These are phyloP conservation scores for Alternaria viburni DNA, from an alignment of 2,329 filamentous ascomycete species.

Conservation along the genomic window DNA sequence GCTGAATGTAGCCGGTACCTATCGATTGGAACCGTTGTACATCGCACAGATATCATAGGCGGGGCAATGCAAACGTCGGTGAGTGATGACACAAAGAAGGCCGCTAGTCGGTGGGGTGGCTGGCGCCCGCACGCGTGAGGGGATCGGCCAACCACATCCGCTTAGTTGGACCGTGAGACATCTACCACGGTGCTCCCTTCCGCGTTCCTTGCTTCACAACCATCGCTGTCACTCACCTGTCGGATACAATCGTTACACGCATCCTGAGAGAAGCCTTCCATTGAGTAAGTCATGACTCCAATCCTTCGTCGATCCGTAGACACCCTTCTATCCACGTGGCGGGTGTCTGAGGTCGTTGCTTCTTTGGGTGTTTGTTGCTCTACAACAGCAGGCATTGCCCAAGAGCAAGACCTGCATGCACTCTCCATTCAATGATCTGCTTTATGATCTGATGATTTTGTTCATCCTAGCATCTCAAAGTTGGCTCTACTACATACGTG, in stretches of 20 bases:
- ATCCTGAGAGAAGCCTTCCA: not conserved
- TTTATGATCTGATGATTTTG: not conserved
- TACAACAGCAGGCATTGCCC: not conserved
- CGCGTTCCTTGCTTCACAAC: not conserved
- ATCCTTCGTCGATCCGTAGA: not conserved
- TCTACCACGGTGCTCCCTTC: conserved; percentile 9
- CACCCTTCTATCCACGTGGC: not conserved
- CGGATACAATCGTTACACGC: not conserved
- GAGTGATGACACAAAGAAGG: conserved; percentile 13
- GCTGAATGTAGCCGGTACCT: not conserved
- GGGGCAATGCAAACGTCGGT: conserved; percentile 13
- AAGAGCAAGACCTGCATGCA: not conserved
- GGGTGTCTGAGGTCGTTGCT: not conserved
- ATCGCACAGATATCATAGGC: not conserved
- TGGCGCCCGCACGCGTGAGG: conserved; percentile 1
- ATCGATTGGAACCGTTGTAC: not conserved
- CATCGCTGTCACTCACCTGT: not conserved
- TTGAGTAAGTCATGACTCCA: not conserved
- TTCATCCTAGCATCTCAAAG: not conserved
- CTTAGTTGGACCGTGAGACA: conserved; percentile 8
- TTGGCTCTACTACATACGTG: not conserved
- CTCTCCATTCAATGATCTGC: not conserved
- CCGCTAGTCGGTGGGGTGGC: conserved; percentile 10
- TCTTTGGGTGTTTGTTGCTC: not conserved
- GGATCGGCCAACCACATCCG: conserved; percentile 20